These are phyloP conservation scores for Aspergillus neotritici DNA, from an alignment of 2,329 filamentous ascomycete species.

Conservation along the genomic window DNA sequence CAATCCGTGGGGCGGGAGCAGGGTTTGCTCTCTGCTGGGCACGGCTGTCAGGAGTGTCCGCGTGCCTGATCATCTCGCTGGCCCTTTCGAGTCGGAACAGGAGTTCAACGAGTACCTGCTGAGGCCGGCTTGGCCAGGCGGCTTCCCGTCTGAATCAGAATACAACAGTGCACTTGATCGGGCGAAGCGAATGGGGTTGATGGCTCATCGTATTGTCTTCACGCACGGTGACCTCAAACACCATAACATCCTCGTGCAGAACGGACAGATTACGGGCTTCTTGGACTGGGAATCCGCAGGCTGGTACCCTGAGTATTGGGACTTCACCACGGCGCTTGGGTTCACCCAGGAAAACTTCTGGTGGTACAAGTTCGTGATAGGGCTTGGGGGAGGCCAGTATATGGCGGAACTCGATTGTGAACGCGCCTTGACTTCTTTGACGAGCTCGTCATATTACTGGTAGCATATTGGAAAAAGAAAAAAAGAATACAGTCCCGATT, in stretches of 20 bases:
- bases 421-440: slow-evolving; percentile 12
- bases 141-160: slow-evolving; percentile 16
- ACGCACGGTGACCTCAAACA: slow-evolving; percentile 19
- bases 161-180: slow-evolving; percentile 19
- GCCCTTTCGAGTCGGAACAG: slow-evolving; percentile 23
- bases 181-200: slow-evolving; percentile 14
- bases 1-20: slow-evolving; percentile 19
- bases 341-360: slow-evolving; percentile 12
- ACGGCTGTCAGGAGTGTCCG: slow-evolving; percentile 25
- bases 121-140: slow-evolving; percentile 16
- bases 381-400: slow-evolving; percentile 12
- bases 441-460: slow-evolving; percentile 15
- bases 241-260: slow-evolving; percentile 17
- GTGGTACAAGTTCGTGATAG: slow-evolving; percentile 17
- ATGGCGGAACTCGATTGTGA: slow-evolving; percentile 15
- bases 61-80: slow-evolving; percentile 20
- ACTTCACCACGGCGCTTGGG: slow-evolving; percentile 11
- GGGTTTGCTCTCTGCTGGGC: slow-evolving; percentile 26
- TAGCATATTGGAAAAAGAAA: background rate
- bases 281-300: slow-evolving; percentile 8
- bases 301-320: slow-evolving; percentile 12
- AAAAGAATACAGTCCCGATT: no score
- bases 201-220: slow-evolving; percentile 15
- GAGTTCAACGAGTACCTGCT: slow-evolving; percentile 28
- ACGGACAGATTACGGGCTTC: slow-evolving; percentile 13